These are phyloP conservation scores for Salix viminalis DNA, from an alignment of 345 rosid species.

Conservation along the genomic window DNA sequence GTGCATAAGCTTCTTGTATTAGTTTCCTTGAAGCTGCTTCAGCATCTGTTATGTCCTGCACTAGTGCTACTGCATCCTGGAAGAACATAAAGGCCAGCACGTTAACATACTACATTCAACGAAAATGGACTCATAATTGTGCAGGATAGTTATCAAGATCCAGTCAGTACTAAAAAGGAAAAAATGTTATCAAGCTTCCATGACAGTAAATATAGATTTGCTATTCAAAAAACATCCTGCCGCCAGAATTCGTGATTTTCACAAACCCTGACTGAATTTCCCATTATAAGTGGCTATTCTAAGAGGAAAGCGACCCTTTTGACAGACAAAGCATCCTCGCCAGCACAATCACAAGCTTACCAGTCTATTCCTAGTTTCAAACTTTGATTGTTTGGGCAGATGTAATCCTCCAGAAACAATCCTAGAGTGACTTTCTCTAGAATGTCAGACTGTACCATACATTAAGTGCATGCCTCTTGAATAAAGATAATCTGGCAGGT, in stretches of 20 bases:
- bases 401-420: too few relatives aligned
- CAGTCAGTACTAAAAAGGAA: background rate
- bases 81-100: background rate
- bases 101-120: background rate
- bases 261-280: background rate
- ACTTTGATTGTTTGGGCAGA: too few relatives aligned
- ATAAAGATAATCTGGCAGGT: too few relatives aligned
- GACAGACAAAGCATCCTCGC: too few relatives aligned
- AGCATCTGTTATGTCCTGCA: constrained; percentile 35
- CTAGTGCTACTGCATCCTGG: constrained; percentile 45
- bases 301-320: background rate
- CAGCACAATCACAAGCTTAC: too few relatives aligned
- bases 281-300: background rate
- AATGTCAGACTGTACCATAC: too few relatives aligned
- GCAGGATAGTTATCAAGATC: background rate
- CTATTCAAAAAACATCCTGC: background rate
- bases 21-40: constrained; percentile 47
- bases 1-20: constrained; percentile 38
- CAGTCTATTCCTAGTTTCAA: too few relatives aligned
- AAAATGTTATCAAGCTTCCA: background rate
- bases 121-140: too few relatives aligned
- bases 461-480: too few relatives aligned
- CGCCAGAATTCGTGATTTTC: background rate
- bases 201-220: background rate
- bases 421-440: too few relatives aligned